Evolutionary conservation across 352 stramenopile genomes (phyloP).

Genomic region (Globisporangium cederbergense): DNA sequence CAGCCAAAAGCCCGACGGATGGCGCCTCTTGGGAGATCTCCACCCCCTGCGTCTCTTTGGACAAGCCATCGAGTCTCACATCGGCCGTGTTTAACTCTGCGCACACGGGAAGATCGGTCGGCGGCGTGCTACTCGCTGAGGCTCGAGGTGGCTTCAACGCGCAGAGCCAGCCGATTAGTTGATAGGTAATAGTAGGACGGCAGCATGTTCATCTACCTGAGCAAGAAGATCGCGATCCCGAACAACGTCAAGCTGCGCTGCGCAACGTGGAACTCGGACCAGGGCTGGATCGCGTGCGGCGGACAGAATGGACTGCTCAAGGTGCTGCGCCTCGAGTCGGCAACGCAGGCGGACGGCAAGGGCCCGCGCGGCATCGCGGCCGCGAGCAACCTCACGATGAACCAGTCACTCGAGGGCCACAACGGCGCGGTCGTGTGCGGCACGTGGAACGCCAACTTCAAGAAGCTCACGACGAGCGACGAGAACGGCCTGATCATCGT

Average conservation of each 20-base stretch:
- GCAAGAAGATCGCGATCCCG: constrained; percentile 95
- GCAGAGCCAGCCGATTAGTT: neutral
- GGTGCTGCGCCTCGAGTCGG: constrained; percentile 89
- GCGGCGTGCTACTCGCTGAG: neutral
- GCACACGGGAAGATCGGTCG: neutral
- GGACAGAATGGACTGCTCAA: constrained; percentile 92
- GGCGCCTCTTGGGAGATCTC: constrained; percentile 5
- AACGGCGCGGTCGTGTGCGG: constrained; percentile 88
- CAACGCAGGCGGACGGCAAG: constrained; percentile 60
- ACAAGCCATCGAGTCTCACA: neutral
- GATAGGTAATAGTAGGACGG: neutral
- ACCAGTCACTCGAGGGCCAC: constrained; percentile 93
- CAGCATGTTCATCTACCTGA: constrained; percentile 93
- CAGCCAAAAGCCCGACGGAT: neutral
- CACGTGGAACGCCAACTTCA: constrained; percentile 93
- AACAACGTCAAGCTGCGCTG: constrained; percentile 91
- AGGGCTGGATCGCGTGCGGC: constrained; percentile 94
- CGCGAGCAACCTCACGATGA: constrained; percentile 92
- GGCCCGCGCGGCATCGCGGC: constrained; percentile 78
- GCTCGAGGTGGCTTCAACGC: neutral
- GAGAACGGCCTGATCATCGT: constrained; percentile 95
- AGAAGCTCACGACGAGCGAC: constrained; percentile 94
- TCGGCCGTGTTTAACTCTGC: neutral
- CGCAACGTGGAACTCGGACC: constrained; percentile 90
- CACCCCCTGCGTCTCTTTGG: neutral